These are phyloP conservation scores for Maudiozyma bulderi DNA, from an alignment of 805 yeast genomes.

Conservation along the genomic window DNA sequence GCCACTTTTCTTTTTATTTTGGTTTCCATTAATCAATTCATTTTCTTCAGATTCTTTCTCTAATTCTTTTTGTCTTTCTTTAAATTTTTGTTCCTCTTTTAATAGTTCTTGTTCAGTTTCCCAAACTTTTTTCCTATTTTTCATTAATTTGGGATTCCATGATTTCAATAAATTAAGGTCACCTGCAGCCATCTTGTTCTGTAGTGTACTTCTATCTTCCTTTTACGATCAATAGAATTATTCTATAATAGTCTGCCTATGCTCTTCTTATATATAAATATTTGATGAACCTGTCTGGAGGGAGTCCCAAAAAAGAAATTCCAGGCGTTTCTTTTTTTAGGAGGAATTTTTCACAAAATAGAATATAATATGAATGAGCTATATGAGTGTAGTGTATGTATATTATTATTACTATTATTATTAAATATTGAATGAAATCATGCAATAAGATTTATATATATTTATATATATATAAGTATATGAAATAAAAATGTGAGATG, in stretches of 20 bases:
- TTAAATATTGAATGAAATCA: too few species aligned
- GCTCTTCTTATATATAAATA: background rate
- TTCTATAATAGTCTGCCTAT: background rate
- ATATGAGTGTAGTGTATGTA: too few species aligned
- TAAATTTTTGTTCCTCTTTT: slow-evolving; percentile 55
- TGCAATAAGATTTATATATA: too few species aligned
- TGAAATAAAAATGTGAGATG: too few species aligned
- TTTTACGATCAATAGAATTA: background rate
- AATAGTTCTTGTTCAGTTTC: slow-evolving; percentile 67
- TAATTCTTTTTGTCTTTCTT: slow-evolving; percentile 55
- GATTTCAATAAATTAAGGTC: slow-evolving; percentile 87
- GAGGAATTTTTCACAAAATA: too few species aligned
- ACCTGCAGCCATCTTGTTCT: slow-evolving; percentile 45
- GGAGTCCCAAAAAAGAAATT: too few species aligned
- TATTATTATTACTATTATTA: too few species aligned
- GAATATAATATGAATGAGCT: too few species aligned
- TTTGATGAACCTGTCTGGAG: too few species aligned
- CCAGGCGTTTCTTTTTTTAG: too few species aligned
- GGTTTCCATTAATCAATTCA: slow-evolving; percentile 32
- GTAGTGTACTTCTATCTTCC: too few species aligned
- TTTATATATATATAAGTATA: too few species aligned
- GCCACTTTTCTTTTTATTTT: slow-evolving; percentile 30
- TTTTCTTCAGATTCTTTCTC: slow-evolving; percentile 50
- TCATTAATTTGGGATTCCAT: slow-evolving; percentile 87
- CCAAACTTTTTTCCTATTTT: slow-evolving; percentile 82